These are phyloP conservation scores for Vachellia collinsii DNA, from an alignment of 306 rosid genomes.

Conservation along the genomic window DNA sequence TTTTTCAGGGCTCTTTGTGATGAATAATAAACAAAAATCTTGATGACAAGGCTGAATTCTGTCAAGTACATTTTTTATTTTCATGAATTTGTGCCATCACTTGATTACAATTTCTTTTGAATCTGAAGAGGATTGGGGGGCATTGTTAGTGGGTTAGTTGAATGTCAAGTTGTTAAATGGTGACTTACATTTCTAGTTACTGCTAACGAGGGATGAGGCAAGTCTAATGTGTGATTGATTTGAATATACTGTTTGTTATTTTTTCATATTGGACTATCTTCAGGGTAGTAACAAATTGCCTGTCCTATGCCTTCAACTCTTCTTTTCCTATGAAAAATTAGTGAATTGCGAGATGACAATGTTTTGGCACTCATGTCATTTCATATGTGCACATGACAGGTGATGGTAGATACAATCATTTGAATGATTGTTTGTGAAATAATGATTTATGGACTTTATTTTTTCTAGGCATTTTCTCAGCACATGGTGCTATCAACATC, in stretches of 20 bases:
- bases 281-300: background rate
- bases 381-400: background rate
- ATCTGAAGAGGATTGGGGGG: background rate
- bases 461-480: constrained; percentile 90
- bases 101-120: background rate
- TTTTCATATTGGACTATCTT: background rate
- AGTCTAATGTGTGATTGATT: background rate
- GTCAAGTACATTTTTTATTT: background rate
- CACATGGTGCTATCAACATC: constrained; percentile 70
- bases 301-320: background rate
- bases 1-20: background rate
- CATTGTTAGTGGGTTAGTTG: background rate
- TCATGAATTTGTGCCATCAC: background rate
- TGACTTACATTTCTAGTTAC: background rate
- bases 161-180: background rate
- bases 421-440: constrained; percentile 12
- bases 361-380: background rate
- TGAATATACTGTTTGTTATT: background rate
- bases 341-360: background rate
- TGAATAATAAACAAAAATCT: constrained; percentile 11
- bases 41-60: constrained; percentile 5
- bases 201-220: background rate
- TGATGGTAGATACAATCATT: constrained; percentile 9
- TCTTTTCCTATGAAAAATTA: background rate
- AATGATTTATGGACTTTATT: constrained; percentile 6